Percentiles rank a stretch among this genome's conserved stretches.
phyloP scores from a whole-genome alignment of 345 rosid species.

The Psidium guajava region DNA sequence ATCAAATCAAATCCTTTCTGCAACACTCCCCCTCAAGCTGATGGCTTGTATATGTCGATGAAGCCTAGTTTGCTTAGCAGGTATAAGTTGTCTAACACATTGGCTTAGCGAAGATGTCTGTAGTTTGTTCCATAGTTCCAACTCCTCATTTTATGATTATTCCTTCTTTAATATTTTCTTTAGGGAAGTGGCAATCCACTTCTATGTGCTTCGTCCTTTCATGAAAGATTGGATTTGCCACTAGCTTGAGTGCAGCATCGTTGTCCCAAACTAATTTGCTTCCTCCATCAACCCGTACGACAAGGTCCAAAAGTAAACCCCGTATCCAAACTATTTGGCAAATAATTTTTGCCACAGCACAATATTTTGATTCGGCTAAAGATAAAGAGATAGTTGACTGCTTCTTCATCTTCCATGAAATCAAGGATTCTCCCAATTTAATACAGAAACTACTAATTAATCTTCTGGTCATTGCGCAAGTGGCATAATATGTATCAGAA shows the following conservation, averaged over 20 bases:
- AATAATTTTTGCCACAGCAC: not conserved
- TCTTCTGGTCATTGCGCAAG: not conserved
- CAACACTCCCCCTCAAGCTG: no score
- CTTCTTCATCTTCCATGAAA: not conserved
- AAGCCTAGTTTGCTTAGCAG: not conserved
- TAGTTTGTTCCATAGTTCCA: not conserved
- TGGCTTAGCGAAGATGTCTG: not conserved
- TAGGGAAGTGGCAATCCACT: not conserved
- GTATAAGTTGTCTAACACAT: not conserved
- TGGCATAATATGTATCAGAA: fast-evolving
- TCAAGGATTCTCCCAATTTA: not conserved
- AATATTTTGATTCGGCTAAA: fast-evolving
- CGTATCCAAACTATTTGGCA: not conserved
- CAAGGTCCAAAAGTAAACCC: not conserved
- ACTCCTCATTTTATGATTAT: not conserved
- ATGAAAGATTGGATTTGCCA: not conserved
- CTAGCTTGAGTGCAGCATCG: not conserved
- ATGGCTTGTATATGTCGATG: not conserved
- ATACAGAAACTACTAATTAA: not conserved
- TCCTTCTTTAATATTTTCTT: not conserved
- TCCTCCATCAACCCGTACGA: no score
- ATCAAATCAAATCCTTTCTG: no score
- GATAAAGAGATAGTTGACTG: not conserved
- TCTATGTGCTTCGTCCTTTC: not conserved
- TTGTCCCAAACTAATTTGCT: no score